Evolutionary conservation across 441 rosid species (phyloP), one percentile per base, ranked within the genome.

Genomic region (Aleurites moluccanus): DNA sequence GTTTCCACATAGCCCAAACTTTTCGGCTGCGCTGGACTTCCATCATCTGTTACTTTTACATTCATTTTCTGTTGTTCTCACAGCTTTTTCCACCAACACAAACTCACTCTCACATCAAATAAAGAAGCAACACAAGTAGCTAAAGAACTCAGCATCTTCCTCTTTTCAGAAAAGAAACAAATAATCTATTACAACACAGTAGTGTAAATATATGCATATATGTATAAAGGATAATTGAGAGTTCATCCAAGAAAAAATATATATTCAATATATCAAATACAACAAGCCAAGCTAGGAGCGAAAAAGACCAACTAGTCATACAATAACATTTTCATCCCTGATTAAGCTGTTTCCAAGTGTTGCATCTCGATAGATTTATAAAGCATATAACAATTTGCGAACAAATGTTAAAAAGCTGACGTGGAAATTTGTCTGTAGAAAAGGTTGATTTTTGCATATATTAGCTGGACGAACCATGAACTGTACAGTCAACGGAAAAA

Each of bases 401-500:
- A 64, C 63, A 45, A 20, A 5, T 69, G 70, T 59, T 70, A 35
- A 64, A 33, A 70, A 65, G 77, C 75, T 27, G 67, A 62, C 44
- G 79, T 53, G 64, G 55, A 70, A 74, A 74, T 69, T 62, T 23
- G 81, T 72, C 52, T 65, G 69, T 73, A 65, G 40, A 74, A 67
- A n/a, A 66, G 61, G 64, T 61, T 47, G 35, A 13, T 53, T 64
- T n/a, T 67, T 25, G 3, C 77, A 78, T 75, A 57, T 77, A 76
- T 69, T 64, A 57, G 74, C 80, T 42, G 49, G 62, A 73, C 20
- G 6, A 50, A 50, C 64, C 76, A 67, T 67, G n/a, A n/a, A n/a
- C n/a, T n/a, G 85, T 86, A 87, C 89, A 85, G 38, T 72, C 80
- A 55, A 33, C 20, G 25, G 77, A 72, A 28, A 69, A 55, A 42